Conservation (phyloP, 2,329 filamentous ascomycete genomes). For the Aspergillus pseudoglaucus region DNA sequence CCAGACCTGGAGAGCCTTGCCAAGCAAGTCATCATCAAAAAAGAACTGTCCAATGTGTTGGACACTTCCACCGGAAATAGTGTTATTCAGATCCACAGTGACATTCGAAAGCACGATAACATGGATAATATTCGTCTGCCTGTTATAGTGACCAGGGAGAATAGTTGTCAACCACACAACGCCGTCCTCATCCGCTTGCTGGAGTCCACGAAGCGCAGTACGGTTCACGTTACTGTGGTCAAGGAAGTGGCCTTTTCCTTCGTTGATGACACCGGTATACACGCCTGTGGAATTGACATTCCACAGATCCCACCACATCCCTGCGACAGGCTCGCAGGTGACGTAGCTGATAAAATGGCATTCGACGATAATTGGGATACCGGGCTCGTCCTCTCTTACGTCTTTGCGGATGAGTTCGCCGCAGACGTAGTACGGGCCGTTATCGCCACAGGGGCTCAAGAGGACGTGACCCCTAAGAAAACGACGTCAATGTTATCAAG, state of each 20-base stretch:
- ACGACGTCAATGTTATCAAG: neutral
- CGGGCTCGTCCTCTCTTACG: neutral
- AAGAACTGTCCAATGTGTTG: constrained; percentile 57
- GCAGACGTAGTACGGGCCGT: neutral
- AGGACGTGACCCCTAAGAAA: neutral
- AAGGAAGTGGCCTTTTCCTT: constrained; percentile 6
- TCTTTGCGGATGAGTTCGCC: neutral
- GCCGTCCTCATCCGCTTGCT: constrained; percentile 37
- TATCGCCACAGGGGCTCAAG: neutral
- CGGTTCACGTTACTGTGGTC: constrained; percentile 20
- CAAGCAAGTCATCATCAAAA: constrained; percentile 52
- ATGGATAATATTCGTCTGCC: constrained; percentile 41
- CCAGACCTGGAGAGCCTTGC: constrained; percentile 42
- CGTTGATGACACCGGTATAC: neutral
- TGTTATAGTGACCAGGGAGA: constrained; percentile 36
- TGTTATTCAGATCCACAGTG: constrained; percentile 31
- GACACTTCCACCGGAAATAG: constrained; percentile 38
- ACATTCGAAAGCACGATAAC: constrained; percentile 32
- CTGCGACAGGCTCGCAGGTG: neutral
- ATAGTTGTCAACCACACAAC: constrained; percentile 40
- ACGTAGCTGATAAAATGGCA: neutral
- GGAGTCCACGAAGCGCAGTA: constrained; percentile 41
- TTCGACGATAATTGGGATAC: neutral
- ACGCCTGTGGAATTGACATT: neutral
- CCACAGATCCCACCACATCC: neutral